Base-by-base conservation (phyloP, 2,329 filamentous ascomycete genomes). In the Zarea fungicola region DNA sequence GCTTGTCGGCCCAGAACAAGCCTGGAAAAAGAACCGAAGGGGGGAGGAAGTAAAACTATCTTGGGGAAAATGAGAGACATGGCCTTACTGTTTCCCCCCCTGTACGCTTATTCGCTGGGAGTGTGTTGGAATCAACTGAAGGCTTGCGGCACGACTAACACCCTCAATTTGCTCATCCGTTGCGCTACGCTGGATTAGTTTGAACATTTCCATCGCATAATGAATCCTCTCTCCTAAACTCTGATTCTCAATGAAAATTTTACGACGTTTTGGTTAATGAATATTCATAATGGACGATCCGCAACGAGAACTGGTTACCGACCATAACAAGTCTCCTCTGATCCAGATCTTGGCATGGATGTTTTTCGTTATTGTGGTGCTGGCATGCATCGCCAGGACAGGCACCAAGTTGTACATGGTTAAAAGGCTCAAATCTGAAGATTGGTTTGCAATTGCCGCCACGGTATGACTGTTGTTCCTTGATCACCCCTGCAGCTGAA, bases 401-500 rank as follows among this genome's bases (percentile, higher is more conserved):
- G 58, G 60, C 3, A 63, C 61, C 3, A 63, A 63, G 36, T 31
- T 63, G 16, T 47, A 62, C 44, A 63, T 62, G 61, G 55, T 59
- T 45, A 62, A 63, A 39, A 51, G 37, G 8, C 32, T 63, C 23
- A 60, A 48, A n/a, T 9, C 53, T 2, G 61, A 63, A 29, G 61
- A 63, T 23, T 34, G 55, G 6, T 51, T 62, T 1, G 56, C 54
- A 5, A 52, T 63, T 45, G 39, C 53, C 8, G 57, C 61, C 26
- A 55, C 56, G 42, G 61, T 63, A 51, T 52, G 58, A n/a, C 36
- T 36, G 10, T 21, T 14, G 25, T 25, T 13, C 14, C 21, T n/a
- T 9, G 5, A 16, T 7, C n/a, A 11, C 26, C 26, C 2, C 29
- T 41, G 26, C 5, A 25, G 52, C n/a, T 54, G 6, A 8, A n/a